phyloP scores from a whole-genome alignment of 1,284 basidiomycete species.

The Xerocomus cyaneibrunnescens region DNA sequence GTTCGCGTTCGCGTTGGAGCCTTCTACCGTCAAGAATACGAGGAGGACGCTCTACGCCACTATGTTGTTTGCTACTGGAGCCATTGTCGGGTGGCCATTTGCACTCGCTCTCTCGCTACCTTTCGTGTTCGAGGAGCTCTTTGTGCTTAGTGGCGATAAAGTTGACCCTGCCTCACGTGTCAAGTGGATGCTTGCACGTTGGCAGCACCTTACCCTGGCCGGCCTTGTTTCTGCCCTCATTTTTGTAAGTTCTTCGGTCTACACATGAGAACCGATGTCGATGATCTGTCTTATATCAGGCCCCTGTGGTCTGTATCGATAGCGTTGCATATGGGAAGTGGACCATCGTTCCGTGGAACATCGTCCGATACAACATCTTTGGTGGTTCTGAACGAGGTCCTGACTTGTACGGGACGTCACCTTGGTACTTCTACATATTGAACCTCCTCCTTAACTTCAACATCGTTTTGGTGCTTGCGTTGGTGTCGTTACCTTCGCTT shows the following conservation, averaged over 20 bases:
- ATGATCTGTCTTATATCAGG: conserved; percentile 42
- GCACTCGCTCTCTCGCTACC: conserved; percentile 83
- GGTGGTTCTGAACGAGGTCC: conserved; percentile 77
- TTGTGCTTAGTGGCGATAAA: conserved; percentile 72
- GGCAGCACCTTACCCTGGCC: conserved; percentile 59
- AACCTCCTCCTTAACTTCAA: conserved; percentile 96
- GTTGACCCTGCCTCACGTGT: conserved; percentile 50
- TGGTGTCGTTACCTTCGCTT: conserved; percentile 78
- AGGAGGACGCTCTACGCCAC: conserved; percentile 65
- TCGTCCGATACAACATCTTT: conserved; percentile 93
- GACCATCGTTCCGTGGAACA: conserved; percentile 88
- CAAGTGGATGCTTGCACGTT: conserved; percentile 64
- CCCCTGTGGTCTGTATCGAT: conserved; percentile 82
- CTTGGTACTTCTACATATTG: conserved; percentile 78
- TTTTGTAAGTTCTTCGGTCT: conserved; percentile 54
- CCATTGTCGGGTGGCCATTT: conserved; percentile 96
- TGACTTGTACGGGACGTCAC: conserved; percentile 91
- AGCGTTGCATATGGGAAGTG: conserved; percentile 84
- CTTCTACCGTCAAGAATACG: conserved; percentile 56
- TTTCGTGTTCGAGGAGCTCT: conserved; percentile 89
- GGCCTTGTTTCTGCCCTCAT: conserved; percentile 60
- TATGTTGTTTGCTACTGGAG: conserved; percentile 76
- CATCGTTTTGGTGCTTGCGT: conserved; percentile 76
- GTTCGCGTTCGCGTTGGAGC: conserved; percentile 73
- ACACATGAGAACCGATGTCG: conserved; percentile 1